phyloP scores from a whole-genome alignment of 495 filamentous ascomycete genomes.

The Aspergillus conjunctus region DNA sequence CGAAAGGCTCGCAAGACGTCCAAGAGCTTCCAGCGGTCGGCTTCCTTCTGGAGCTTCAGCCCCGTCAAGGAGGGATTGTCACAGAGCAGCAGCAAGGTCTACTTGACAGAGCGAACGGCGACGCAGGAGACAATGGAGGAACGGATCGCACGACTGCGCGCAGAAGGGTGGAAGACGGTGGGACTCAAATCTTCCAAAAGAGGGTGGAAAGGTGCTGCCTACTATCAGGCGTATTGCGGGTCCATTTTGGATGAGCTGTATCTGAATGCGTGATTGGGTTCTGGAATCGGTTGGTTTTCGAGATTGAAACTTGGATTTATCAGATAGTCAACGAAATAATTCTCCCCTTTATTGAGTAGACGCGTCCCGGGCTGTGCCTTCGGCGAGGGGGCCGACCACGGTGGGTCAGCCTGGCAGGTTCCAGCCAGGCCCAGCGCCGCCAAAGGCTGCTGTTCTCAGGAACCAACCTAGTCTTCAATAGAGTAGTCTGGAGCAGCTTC shows the following conservation, averaged over 20 bases:
- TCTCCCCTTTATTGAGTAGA: too few relatives aligned
- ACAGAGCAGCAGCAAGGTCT: not conserved
- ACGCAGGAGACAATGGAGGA: slow-evolving; percentile 37
- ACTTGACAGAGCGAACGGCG: not conserved
- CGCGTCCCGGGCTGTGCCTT: too few relatives aligned
- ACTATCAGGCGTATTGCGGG: slow-evolving; percentile 40
- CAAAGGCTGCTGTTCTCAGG: too few relatives aligned
- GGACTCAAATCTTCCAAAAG: slow-evolving; percentile 34
- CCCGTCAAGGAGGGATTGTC: slow-evolving; percentile 19
- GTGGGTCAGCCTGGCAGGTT: too few relatives aligned
- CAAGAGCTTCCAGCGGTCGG: slow-evolving; percentile 29
- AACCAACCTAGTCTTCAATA: too few relatives aligned
- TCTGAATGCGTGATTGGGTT: slow-evolving; percentile 14
- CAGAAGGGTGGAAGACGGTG: slow-evolving; percentile 39
- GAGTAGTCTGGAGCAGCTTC: too few relatives aligned
- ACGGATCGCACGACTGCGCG: slow-evolving; percentile 37
- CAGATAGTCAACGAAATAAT: too few relatives aligned
- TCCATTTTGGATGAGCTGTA: slow-evolving; percentile 38
- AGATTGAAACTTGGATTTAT: too few relatives aligned
- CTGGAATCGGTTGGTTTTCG: not conserved
- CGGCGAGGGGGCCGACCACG: too few relatives aligned
- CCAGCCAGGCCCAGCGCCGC: too few relatives aligned
- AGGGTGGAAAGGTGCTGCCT: slow-evolving; percentile 41
- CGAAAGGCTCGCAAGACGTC: slow-evolving; percentile 31
- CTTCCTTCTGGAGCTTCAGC: slow-evolving; percentile 48